Conservation (phyloP, 2,329 filamentous ascomycete genomes). For the Aspergillus alliaceus region DNA sequence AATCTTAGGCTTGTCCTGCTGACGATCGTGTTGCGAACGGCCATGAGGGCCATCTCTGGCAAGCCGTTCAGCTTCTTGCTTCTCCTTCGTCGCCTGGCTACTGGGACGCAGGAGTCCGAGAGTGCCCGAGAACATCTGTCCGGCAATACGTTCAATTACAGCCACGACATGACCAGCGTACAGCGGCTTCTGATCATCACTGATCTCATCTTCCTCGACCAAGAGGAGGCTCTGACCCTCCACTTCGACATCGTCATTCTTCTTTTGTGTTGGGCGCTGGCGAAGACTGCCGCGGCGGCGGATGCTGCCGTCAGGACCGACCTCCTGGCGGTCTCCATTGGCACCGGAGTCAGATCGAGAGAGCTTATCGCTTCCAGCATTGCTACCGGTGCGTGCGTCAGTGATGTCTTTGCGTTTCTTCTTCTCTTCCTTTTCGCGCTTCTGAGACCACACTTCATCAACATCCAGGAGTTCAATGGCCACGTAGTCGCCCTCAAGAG, state of each 20-base stretch:
- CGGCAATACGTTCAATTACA: slow-evolving; percentile 93
- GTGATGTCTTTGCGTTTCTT: slow-evolving; percentile 99
- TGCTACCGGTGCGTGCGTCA: slow-evolving; percentile 78
- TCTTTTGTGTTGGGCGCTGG: slow-evolving; percentile 97
- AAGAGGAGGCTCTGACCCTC: slow-evolving; percentile 95
- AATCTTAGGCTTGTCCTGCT: slow-evolving; percentile 98
- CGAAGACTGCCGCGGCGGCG: slow-evolving; percentile 91
- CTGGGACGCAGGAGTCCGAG: slow-evolving; percentile 91
- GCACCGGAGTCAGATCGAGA: slow-evolving; percentile 58
- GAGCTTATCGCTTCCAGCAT: slow-evolving; percentile 65
- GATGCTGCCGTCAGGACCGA: slow-evolving; percentile 75
- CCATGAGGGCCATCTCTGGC: slow-evolving; percentile 79
- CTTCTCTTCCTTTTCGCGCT: slow-evolving; percentile 99
- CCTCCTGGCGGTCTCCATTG: slow-evolving; percentile 62
- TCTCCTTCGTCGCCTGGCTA: slow-evolving; percentile 98
- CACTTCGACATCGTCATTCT: slow-evolving; percentile 98
- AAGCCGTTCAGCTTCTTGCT: slow-evolving; percentile 94
- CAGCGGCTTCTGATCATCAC: slow-evolving; percentile 94
- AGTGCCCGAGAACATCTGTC: slow-evolving; percentile 98
- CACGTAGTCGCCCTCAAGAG: slow-evolving; percentile 91
- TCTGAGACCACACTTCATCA: slow-evolving; percentile 97
- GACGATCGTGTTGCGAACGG: slow-evolving; percentile 73
- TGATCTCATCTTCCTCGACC: slow-evolving; percentile 98
- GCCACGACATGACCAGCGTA: slow-evolving; percentile 97
- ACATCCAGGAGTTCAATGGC: slow-evolving; percentile 95